phyloP scores from a whole-genome alignment of 768 basidiomycete genomes.

The Austroboletus eburneus region DNA sequence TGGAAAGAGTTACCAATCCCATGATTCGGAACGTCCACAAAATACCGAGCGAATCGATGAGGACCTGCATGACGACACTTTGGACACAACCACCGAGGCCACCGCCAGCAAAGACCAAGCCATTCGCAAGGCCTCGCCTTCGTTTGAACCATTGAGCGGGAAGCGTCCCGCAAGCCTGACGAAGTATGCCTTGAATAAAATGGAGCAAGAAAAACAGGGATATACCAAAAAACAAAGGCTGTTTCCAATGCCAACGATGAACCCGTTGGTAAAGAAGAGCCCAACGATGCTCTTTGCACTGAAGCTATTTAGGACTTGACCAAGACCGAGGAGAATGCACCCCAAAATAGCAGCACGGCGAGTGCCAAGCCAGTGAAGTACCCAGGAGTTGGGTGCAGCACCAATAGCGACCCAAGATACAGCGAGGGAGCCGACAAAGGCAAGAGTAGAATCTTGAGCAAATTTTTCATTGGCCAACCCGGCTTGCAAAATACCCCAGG shows the following conservation, averaged over 20 bases:
- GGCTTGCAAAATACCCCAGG: conserved; percentile 31
- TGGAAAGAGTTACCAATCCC: conserved; percentile 23
- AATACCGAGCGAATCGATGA: conserved; percentile 26
- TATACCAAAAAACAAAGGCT: conserved; percentile 25
- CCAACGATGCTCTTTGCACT: conserved; percentile 19
- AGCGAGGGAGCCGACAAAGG: conserved; percentile 32
- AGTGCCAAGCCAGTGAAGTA: conserved; percentile 30
- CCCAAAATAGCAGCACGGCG: conserved; percentile 26
- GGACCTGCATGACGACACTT: conserved; percentile 25
- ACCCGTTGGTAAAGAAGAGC: conserved; percentile 28
- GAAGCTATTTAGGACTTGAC: conserved; percentile 26
- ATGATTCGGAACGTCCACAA: conserved; percentile 32
- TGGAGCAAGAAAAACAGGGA: not conserved
- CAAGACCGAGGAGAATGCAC: conserved; percentile 26
- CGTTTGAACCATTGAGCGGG: conserved; percentile 34
- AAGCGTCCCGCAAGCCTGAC: conserved; percentile 29
- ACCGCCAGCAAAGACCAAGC: conserved; percentile 30
- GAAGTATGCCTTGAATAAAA: not conserved
- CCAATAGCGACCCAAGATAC: conserved; percentile 28
- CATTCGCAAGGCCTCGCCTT: conserved; percentile 32
- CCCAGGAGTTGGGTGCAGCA: conserved; percentile 26
- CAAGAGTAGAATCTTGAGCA: conserved; percentile 22
- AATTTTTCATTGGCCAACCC: conserved; percentile 25
- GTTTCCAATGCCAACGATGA: conserved; percentile 27
- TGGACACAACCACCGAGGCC: conserved; percentile 32